A percentile compares a stretch with the other conserved stretches of the same genome.
These are phyloP conservation scores for Exserohilum turcica DNA, from an alignment of 2,329 filamentous ascomycete species.

Conservation along the genomic window DNA sequence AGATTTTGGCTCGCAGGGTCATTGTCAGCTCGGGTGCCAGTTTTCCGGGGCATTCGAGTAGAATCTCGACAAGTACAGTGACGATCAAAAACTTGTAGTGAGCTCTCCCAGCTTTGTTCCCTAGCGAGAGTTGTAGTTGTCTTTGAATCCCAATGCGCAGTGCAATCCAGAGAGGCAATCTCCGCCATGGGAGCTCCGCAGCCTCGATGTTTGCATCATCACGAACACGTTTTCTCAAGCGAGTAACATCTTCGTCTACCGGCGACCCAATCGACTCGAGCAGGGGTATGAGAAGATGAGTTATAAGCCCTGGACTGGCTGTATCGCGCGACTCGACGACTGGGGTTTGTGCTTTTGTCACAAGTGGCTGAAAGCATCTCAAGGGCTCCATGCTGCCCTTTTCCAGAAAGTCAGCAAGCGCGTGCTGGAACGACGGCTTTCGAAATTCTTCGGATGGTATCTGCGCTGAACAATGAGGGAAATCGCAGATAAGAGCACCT, in stretches of 20 bases:
- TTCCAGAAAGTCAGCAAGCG: slow-evolving; percentile 59
- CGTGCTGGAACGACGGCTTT: slow-evolving; percentile 52
- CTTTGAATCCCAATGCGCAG: slow-evolving; percentile 62
- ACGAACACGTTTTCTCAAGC: slow-evolving; percentile 61
- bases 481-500: slow-evolving; percentile 60
- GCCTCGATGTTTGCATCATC: slow-evolving; percentile 62
- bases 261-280: slow-evolving; percentile 58
- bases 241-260: slow-evolving; percentile 34
- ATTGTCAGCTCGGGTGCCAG: slow-evolving; percentile 44
- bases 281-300: slow-evolving; percentile 63
- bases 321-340: slow-evolving; percentile 63
- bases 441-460: slow-evolving; percentile 51
- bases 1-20: slow-evolving; percentile 58
- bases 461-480: slow-evolving; percentile 59
- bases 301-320: slow-evolving; percentile 60
- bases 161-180: slow-evolving; percentile 65
- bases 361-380: slow-evolving; percentile 56
- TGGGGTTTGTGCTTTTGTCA: slow-evolving; percentile 55
- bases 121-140: slow-evolving; percentile 51
- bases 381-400: slow-evolving; percentile 59
- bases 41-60: slow-evolving; percentile 38
- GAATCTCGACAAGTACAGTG: slow-evolving; percentile 52
- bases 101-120: slow-evolving; percentile 49
- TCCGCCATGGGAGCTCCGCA: slow-evolving; percentile 61
- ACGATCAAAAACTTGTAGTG: slow-evolving; percentile 64